phyloP scores from a whole-genome alignment of 169 alveolate species.

The Eimeria falciformis region DNA sequence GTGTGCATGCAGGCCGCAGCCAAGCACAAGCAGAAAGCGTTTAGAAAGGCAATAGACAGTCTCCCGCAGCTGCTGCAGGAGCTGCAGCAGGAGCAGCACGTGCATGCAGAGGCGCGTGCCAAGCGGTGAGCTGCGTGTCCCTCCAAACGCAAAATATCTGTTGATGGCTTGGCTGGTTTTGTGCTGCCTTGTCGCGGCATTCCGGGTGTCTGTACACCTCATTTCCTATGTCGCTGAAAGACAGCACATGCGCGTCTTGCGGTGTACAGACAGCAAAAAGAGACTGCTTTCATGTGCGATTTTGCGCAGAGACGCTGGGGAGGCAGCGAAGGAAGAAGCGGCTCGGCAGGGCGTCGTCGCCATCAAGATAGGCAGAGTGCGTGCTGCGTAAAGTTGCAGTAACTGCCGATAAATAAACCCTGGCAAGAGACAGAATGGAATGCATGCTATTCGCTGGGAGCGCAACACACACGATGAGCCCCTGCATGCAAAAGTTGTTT shows the following conservation, averaged over 20 bases:
- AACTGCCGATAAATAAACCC: too few species aligned
- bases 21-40: constrained; percentile 21
- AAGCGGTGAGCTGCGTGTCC: constrained; percentile 24
- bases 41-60: constrained; percentile 5
- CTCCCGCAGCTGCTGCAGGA: constrained; percentile 57
- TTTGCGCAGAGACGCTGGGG: constrained; percentile 11
- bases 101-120: background rate
- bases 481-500: background rate
- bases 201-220: background rate
- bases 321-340: constrained; percentile 13
- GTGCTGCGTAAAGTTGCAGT: background rate
- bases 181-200: background rate
- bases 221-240: background rate
- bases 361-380: constrained; percentile 14
- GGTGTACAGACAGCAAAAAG: background rate
- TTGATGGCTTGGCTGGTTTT: background rate
- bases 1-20: constrained; percentile 50
- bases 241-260: background rate
- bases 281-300: background rate
- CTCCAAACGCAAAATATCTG: too few species aligned
- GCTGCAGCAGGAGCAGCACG: constrained; percentile 40
- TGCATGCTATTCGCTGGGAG: too few species aligned
- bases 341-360: constrained; percentile 8
- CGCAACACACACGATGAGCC: too few species aligned
- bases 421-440: too few species aligned